Evolutionary conservation across 2,329 filamentous ascomycete species (phyloP).

Genomic region (Huntiella omanensis): DNA sequence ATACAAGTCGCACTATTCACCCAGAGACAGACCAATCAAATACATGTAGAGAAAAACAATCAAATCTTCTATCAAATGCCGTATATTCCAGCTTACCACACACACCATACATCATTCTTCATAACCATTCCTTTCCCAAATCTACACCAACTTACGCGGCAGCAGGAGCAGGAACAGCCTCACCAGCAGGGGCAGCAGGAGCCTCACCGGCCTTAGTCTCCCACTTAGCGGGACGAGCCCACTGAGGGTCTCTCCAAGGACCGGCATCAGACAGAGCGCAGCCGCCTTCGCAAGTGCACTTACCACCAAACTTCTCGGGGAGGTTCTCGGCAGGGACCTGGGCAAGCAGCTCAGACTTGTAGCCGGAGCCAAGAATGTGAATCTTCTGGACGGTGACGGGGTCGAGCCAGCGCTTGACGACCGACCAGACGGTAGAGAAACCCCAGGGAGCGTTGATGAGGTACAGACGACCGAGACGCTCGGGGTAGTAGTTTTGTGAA

Average conservation of each 20-base stretch:
- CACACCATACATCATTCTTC: background rate
- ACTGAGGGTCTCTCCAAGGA: slow-evolving; percentile 65
- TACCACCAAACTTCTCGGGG: slow-evolving; percentile 68
- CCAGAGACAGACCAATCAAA: no score
- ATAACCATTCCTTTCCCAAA: background rate
- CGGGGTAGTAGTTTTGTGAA: slow-evolving; percentile 98
- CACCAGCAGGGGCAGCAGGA: slow-evolving; percentile 14
- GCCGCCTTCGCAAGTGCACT: slow-evolving; percentile 62
- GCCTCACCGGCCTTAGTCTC: slow-evolving; percentile 18
- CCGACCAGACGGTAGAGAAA: slow-evolving; percentile 66
- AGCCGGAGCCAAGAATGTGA: slow-evolving; percentile 63
- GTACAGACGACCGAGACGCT: slow-evolving; percentile 89
- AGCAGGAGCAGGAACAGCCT: slow-evolving; percentile 16
- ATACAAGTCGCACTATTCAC: background rate
- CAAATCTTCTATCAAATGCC: background rate
- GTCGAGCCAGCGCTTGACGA: slow-evolving; percentile 88
- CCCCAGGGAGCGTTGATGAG: slow-evolving; percentile 97
- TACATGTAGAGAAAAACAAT: background rate
- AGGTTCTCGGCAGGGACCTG: slow-evolving; percentile 85
- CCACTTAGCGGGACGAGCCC: slow-evolving; percentile 46
- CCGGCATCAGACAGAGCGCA: slow-evolving; percentile 78
- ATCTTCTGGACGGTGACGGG: slow-evolving; percentile 96
- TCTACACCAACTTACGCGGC: background rate
- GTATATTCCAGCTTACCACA: background rate
- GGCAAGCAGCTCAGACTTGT: slow-evolving; percentile 64